These are phyloP conservation scores for Diaporthe velutina DNA, from an alignment of 2,329 filamentous ascomycete genomes.

Conservation along the genomic window DNA sequence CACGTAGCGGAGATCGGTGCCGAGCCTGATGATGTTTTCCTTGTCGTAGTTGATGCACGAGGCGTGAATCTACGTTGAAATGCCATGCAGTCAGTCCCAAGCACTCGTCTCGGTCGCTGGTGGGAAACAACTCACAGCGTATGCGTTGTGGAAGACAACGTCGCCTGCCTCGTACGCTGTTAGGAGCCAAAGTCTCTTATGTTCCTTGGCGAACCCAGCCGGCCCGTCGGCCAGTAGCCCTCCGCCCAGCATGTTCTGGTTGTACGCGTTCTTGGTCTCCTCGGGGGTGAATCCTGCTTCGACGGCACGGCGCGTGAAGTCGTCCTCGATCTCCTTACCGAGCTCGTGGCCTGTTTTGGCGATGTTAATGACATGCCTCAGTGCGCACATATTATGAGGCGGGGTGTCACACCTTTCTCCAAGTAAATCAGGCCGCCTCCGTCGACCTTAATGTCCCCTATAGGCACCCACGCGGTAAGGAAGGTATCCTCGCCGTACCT, in stretches of 20 bases:
- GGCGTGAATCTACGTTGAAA: conserved; percentile 42
- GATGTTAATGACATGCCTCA: not conserved
- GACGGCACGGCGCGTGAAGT: conserved; percentile 62
- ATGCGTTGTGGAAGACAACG: conserved; percentile 54
- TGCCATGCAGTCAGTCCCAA: not conserved
- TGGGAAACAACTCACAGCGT: conserved; percentile 41
- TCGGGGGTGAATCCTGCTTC: conserved; percentile 63
- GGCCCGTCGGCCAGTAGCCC: conserved; percentile 66
- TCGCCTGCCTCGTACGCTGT: conserved; percentile 56
- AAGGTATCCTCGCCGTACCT: conserved; percentile 66
- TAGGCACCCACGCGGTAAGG: conserved; percentile 69
- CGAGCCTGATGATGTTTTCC: conserved; percentile 4
- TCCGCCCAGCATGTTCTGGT: conserved; percentile 70
- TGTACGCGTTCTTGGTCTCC: conserved; percentile 65
- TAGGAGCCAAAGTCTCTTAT: conserved; percentile 50
- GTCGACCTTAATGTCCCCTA: conserved; percentile 65
- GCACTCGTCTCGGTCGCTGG: not conserved
- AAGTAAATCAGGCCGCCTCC: conserved; percentile 72
- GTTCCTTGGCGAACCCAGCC: conserved; percentile 48
- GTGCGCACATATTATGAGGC: no score
- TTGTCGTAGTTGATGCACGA: conserved; percentile 19
- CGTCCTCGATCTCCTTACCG: conserved; percentile 62
- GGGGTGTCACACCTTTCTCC: conserved; percentile 55
- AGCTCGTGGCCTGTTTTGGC: conserved; percentile 45
- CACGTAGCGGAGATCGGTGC: conserved; percentile 14